Conservation (phyloP, 2,329 filamentous ascomycete genomes). For the Colletotrichum sp. region DNA sequence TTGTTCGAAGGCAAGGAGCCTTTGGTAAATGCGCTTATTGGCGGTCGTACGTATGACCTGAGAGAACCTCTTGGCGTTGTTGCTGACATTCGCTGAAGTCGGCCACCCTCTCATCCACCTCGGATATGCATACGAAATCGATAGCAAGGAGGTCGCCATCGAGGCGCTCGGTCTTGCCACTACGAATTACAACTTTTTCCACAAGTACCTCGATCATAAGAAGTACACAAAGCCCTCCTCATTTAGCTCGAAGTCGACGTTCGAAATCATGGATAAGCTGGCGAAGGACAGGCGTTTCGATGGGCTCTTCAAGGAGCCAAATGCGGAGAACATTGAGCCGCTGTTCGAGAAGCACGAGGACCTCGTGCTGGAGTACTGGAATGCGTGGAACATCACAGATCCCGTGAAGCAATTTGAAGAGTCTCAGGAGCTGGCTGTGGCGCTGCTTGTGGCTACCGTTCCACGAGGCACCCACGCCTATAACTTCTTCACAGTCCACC, state of each 20-base stretch:
- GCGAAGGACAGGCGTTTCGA: conserved; percentile 73
- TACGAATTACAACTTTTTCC: conserved; percentile 62
- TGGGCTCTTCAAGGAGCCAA: conserved; percentile 63
- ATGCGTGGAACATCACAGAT: conserved; percentile 77
- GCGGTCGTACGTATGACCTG: conserved; percentile 69
- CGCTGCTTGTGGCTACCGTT: conserved; percentile 67
- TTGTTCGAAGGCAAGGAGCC: conserved; percentile 77
- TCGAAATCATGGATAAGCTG: conserved; percentile 75
- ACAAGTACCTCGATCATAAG: conserved; percentile 74
- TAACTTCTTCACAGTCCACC: conserved; percentile 83
- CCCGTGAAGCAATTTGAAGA: conserved; percentile 77
- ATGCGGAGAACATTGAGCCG: conserved; percentile 66
- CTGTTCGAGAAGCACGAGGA: conserved; percentile 74
- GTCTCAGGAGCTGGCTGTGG: conserved; percentile 67
- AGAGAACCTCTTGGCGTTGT: not conserved
- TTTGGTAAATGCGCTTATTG: conserved; percentile 79
- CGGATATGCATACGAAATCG: conserved; percentile 90
- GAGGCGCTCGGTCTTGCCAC: conserved; percentile 79
- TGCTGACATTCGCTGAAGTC: conserved; percentile 62
- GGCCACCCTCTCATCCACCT: conserved; percentile 94
- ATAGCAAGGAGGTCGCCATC: conserved; percentile 84
- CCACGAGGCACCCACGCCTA: conserved; percentile 66
- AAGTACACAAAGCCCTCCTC: conserved; percentile 71
- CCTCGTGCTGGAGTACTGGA: conserved; percentile 86
- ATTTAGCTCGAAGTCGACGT: conserved; percentile 64